Conservation (phyloP, 495 filamentous ascomycete species). For the Bacidia gigantensis region DNA sequence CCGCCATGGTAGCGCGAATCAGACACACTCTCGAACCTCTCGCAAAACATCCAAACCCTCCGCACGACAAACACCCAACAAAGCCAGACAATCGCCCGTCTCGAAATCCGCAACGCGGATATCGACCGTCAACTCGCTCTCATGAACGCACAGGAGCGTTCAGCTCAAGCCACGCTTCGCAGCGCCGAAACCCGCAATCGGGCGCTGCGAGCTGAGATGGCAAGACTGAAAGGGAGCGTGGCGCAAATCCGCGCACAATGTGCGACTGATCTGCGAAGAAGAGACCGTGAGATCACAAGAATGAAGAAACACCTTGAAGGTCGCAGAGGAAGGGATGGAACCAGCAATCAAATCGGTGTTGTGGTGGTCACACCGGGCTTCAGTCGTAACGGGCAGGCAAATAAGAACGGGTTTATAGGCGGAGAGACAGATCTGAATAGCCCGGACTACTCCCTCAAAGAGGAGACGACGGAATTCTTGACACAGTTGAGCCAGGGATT, state of each 20-base stretch:
- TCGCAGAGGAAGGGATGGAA: constrained; percentile 36
- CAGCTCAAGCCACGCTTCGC: constrained; percentile 52
- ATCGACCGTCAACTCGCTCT: constrained; percentile 60
- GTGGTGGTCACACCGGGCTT: constrained; percentile 37
- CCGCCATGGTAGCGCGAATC: constrained; percentile 58
- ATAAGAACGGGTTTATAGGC: constrained; percentile 27
- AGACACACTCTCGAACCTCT: constrained; percentile 67
- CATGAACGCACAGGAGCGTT: constrained; percentile 57
- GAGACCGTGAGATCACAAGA: constrained; percentile 75
- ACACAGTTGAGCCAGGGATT: constrained; percentile 76
- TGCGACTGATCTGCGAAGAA: constrained; percentile 82
- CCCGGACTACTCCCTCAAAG: constrained; percentile 56
- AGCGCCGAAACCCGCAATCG: constrained; percentile 56
- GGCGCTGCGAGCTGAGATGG: constrained; percentile 64
- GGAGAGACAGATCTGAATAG: constrained; percentile 38
- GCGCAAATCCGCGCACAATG: constrained; percentile 74
- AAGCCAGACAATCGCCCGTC: constrained; percentile 43
- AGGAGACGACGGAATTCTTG: constrained; percentile 85
- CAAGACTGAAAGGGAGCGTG: constrained; percentile 59
- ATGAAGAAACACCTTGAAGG: constrained; percentile 72
- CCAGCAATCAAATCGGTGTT: constrained; percentile 22
- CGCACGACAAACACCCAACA: constrained; percentile 59
- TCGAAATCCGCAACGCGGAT: constrained; percentile 59
- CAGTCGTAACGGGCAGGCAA: constrained; percentile 27
- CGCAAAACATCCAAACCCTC: constrained; percentile 61